Evolutionary conservation across 306 rosid species (phyloP).

Genomic region (Trifolium dubium): DNA sequence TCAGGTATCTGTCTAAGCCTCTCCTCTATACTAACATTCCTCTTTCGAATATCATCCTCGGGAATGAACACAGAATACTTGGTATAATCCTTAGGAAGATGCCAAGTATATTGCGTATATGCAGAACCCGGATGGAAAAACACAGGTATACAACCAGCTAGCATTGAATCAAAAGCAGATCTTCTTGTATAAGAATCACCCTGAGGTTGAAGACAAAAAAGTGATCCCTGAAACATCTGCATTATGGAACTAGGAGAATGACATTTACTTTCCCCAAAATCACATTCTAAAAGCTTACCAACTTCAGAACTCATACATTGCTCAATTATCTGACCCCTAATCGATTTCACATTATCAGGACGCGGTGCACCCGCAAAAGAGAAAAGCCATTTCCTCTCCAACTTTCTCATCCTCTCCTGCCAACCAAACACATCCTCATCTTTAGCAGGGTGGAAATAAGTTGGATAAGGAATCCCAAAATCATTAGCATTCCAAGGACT

Average conservation of each 20-base stretch:
- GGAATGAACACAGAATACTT: conserved; percentile 91
- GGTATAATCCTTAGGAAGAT: conserved; percentile 83
- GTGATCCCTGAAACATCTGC: conserved; percentile 97
- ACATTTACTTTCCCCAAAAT: conserved; percentile 97
- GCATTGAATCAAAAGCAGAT: conserved; percentile 96
- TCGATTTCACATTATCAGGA: conserved; percentile 82
- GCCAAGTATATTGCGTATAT: conserved; percentile 96
- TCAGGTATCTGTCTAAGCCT: conserved; percentile 74
- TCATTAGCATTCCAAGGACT: conserved; percentile 99
- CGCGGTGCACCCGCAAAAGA: conserved; percentile 98
- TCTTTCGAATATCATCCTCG: conserved; percentile 80
- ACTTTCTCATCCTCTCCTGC: conserved; percentile 65
- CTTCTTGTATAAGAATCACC: conserved; percentile 95
- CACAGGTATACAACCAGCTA: conserved; percentile 98
- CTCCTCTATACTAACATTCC: conserved; percentile 78
- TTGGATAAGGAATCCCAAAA: conserved; percentile 94
- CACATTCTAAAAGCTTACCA: conserved; percentile 92
- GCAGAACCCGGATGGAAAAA: conserved; percentile 99
- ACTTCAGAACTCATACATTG: conserved; percentile 75
- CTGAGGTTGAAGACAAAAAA: conserved; percentile 97
- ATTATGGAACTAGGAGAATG: conserved; percentile 96
- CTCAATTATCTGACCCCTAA: conserved; percentile 87
- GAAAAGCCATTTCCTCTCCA: conserved; percentile 77
- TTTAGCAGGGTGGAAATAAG: conserved; percentile 94
- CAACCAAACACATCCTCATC: conserved; percentile 75